Evolutionary conservation across 352 stramenopile genomes (phyloP), one percentile per base, ranked within the genome.

Genomic region (Phytophthora brassicae): DNA sequence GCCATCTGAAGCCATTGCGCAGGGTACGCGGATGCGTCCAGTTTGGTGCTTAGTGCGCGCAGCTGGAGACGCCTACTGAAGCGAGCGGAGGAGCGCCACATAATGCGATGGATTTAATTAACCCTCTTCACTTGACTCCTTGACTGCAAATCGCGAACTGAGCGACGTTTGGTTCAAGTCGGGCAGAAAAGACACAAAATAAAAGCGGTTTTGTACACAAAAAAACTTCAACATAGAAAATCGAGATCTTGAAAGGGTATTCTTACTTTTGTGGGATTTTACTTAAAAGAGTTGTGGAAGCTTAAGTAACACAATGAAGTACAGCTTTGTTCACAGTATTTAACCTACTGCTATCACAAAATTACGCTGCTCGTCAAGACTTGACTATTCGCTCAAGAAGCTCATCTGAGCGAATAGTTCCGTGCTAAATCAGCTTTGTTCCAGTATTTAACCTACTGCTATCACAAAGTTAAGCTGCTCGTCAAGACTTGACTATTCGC

Each of bases 1-100:
- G 78, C 78, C 51, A 80, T 70, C 70, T 81, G 74, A 44, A 81
- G 35, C 74, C 78, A 88, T 41, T 69, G 64, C 46, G 66, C 33
- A n/a, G 78, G 78, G 63, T 85, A 82, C 54, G 56, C 56, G 29
- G 66, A 60, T 14, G 50, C 59, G 31, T 73, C 64, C 8, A 71
- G 58, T n/a, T 70, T 76, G 28, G 71, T 79, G 45, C 53, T 69
- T 9, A 81, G 44, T 23, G 63, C 63, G 36, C 72, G 72, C 20
- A 33, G 35, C 38, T 55, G 56, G 20, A 48, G 51, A 4, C 41
- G 7, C 29, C 26, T 4, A 31, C 26, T n/a, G n/a, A n/a, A n/a
- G n/a, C n/a, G n/a, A n/a, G 38, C 33, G 38, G 31, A 58, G 50
- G 20, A 43, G 53, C 61, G 60, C 60, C 53, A 64, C 60, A 68